phyloP scores from a whole-genome alignment of 441 rosid species.

The Syzygium malaccense region DNA sequence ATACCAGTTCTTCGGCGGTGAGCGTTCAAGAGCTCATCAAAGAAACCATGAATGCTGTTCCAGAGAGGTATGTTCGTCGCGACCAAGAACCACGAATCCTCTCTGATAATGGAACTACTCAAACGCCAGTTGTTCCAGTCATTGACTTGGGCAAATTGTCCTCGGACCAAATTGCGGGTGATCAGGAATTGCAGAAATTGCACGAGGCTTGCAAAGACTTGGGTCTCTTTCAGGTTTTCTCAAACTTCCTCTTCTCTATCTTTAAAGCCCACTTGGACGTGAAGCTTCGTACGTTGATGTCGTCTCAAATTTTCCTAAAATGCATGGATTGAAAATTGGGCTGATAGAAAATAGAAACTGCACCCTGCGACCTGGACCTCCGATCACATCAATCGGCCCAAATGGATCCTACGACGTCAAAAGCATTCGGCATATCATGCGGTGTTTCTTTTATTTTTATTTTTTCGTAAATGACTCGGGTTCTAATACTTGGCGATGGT shows the following conservation, averaged over 20 bases:
- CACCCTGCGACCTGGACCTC: background rate
- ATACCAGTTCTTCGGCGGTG: background rate
- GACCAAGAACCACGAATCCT: background rate
- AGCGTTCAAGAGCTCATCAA: background rate
- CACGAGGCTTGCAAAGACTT: conserved; percentile 35
- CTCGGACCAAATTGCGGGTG: background rate
- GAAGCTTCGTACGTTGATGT: background rate
- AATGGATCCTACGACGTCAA: background rate
- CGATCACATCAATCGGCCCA: background rate
- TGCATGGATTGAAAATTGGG: no score
- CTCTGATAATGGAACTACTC: background rate
- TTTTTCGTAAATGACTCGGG: no score
- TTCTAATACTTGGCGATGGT: no score
- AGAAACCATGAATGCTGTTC: background rate
- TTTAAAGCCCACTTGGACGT: no score
- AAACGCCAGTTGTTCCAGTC: background rate
- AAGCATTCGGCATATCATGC: background rate
- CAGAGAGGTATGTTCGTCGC: background rate
- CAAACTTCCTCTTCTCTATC: background rate
- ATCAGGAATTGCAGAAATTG: conserved; percentile 27
- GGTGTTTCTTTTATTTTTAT: no score
- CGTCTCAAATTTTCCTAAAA: background rate
- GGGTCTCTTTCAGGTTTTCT: conserved; percentile 44
- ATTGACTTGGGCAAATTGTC: conserved; percentile 9
- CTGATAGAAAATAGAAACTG: no score